phyloP scores from a whole-genome alignment of 2,329 filamentous ascomycete species.

The Pseudopithomyces chartarum region DNA sequence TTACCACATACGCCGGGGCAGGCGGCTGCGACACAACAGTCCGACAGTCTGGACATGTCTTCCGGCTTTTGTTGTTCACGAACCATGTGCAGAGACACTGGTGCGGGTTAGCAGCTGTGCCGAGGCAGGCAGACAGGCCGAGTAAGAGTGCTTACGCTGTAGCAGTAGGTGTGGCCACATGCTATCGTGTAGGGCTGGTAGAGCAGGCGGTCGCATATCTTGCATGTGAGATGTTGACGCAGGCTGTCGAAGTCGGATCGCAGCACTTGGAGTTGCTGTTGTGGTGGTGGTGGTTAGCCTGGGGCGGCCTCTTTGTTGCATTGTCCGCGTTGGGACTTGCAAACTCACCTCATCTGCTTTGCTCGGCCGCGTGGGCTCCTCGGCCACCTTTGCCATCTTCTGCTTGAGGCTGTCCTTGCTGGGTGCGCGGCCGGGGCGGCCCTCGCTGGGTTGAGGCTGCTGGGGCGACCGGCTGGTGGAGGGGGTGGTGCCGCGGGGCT shows the following conservation, averaged over 20 bases:
- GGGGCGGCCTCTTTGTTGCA: constrained; percentile 11
- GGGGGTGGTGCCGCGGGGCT: constrained; percentile 32
- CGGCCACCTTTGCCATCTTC: constrained; percentile 41
- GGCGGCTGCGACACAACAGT: constrained; percentile 62
- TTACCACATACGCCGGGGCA: constrained; percentile 67
- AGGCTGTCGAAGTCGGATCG: constrained; percentile 64
- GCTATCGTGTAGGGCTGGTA: constrained; percentile 72
- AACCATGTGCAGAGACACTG: constrained; percentile 65
- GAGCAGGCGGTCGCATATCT: constrained; percentile 69
- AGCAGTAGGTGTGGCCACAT: constrained; percentile 76
- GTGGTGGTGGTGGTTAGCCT: constrained; percentile 24
- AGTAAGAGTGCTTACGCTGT: constrained; percentile 60
- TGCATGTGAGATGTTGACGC: constrained; percentile 66
- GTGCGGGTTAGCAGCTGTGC: constrained; percentile 25
- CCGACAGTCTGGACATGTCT: constrained; percentile 72
- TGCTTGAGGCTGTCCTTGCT: constrained; percentile 48
- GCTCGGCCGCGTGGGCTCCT: constrained; percentile 37
- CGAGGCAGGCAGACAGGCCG: constrained; percentile 15
- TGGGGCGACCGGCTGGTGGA: constrained; percentile 33
- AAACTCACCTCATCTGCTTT: constrained; percentile 42
- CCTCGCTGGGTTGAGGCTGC: constrained; percentile 29
- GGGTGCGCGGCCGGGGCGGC: constrained; percentile 34
- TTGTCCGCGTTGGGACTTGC: too few species aligned
- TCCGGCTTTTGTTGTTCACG: constrained; percentile 58
- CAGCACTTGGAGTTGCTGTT: constrained; percentile 46